Percentiles rank a stretch among this genome's conserved stretches.
Evolutionary conservation across 805 yeast species (phyloP).

Genomic region (Saccharomyces paradoxus): DNA sequence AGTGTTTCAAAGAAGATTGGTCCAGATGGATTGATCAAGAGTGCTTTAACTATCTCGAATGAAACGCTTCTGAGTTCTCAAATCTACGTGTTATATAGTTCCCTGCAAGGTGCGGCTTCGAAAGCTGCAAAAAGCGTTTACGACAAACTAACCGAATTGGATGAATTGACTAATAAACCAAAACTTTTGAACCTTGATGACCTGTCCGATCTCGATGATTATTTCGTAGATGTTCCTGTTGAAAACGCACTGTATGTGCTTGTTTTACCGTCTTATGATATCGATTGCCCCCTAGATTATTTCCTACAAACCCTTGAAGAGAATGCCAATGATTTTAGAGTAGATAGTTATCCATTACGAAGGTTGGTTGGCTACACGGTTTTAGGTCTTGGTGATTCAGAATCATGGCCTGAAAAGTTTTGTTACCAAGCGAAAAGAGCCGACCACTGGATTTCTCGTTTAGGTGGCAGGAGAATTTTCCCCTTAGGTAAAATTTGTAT

Average conservation of each 20-base stretch:
- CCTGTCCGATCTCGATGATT: constrained; percentile 75
- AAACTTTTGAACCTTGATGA: constrained; percentile 66
- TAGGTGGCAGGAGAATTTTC: constrained; percentile 79
- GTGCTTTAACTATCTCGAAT: constrained; percentile 34
- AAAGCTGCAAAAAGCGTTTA: constrained; percentile 52
- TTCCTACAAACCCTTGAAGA: constrained; percentile 74
- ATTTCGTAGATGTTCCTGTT: constrained; percentile 58
- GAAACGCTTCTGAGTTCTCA: constrained; percentile 44
- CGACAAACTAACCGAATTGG: constrained; percentile 29
- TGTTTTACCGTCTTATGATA: constrained; percentile 83
- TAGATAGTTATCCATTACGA: constrained; percentile 72
- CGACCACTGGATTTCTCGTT: constrained; percentile 65
- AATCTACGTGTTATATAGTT: constrained; percentile 67
- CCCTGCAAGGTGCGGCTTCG: constrained; percentile 77
- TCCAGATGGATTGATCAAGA: constrained; percentile 23
- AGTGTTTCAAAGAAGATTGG: constrained; percentile 37
- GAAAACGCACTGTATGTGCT: constrained; percentile 53
- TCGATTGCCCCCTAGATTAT: constrained; percentile 86
- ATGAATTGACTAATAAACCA: constrained; percentile 36
- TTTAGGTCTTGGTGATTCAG: constrained; percentile 80
- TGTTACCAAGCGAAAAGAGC: constrained; percentile 78
- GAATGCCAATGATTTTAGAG: constrained; percentile 74
- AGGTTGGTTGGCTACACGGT: constrained; percentile 73
- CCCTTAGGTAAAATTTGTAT: constrained; percentile 81
- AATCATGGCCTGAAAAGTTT: constrained; percentile 75